A percentile compares a stretch with the other conserved stretches of the same genome.
phyloP scores from a whole-genome alignment of 202 grass and related monocot species.

The Zoysia matrella region DNA sequence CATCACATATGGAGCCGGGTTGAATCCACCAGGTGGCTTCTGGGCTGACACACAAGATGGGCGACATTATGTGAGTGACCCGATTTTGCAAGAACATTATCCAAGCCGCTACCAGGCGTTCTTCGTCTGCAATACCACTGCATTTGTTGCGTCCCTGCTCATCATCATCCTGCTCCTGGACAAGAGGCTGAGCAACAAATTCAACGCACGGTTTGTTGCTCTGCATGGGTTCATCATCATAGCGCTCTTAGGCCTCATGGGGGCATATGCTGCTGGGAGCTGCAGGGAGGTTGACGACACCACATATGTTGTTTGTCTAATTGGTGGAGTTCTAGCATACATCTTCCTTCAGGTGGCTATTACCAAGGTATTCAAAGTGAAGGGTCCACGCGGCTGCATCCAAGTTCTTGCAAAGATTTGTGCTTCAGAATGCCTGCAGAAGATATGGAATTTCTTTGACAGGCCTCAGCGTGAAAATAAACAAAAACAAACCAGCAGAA shows the following conservation, averaged over 20 bases:
- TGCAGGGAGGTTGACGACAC: slow-evolving; percentile 28
- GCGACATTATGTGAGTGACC: neutral
- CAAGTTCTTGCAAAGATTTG: no score
- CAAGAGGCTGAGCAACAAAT: neutral
- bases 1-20: slow-evolving; percentile 20
- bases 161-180: slow-evolving; percentile 53
- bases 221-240: slow-evolving; percentile 14
- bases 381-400: neutral
- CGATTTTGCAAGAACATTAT: slow-evolving; percentile 2
- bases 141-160: slow-evolving; percentile 46
- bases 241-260: slow-evolving; percentile 49
- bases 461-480: neutral
- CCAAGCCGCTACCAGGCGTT: slow-evolving; percentile 30
- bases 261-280: slow-evolving; percentile 54
- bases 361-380: neutral
- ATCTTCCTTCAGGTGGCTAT: slow-evolving; percentile 41
- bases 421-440: neutral
- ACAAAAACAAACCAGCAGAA: neutral
- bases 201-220: neutral
- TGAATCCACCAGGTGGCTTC: slow-evolving; percentile 39
- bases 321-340: slow-evolving; percentile 23
- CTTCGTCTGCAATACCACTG: slow-evolving; percentile 50
- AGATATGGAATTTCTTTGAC: neutral
- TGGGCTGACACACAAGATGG: neutral
- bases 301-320: slow-evolving; percentile 33